Evolutionary conservation across 2,329 filamentous ascomycete species (phyloP).

Genomic region (Periglandula ipomoeae): DNA sequence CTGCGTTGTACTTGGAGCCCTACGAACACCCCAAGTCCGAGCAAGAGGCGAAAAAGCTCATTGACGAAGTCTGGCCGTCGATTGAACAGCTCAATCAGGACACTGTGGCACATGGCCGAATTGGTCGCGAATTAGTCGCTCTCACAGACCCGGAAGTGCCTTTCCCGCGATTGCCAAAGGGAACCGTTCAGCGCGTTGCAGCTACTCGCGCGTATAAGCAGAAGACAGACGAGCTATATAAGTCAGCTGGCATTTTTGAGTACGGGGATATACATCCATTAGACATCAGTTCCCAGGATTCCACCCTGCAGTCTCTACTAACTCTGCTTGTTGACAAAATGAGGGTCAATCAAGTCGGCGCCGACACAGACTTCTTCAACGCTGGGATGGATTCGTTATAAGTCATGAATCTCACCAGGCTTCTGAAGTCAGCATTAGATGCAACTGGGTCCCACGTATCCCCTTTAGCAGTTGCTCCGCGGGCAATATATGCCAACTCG

Average conservation of each 20-base stretch:
- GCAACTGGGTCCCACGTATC: slow-evolving; percentile 10
- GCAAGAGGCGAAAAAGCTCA: slow-evolving; percentile 17
- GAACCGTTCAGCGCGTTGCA: slow-evolving; percentile 31
- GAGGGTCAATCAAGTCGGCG: slow-evolving; percentile 11
- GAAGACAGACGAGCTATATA: slow-evolving; percentile 34
- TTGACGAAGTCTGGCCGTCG: slow-evolving; percentile 34
- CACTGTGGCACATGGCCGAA: slow-evolving; percentile 36
- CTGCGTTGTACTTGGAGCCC: slow-evolving; percentile 39
- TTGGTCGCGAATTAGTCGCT: slow-evolving; percentile 29
- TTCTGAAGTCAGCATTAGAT: slow-evolving; percentile 13
- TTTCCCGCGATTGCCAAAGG: slow-evolving; percentile 35
- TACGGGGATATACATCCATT: slow-evolving; percentile 4
- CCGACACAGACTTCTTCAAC: slow-evolving; percentile 27
- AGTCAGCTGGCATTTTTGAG: slow-evolving; percentile 11
- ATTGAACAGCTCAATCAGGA: slow-evolving; percentile 33
- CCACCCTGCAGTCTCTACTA: slow-evolving; percentile 16
- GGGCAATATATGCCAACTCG: slow-evolving; percentile 20
- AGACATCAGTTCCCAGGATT: slow-evolving; percentile 14
- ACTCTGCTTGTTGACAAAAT: slow-evolving; percentile 9
- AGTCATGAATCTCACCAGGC: slow-evolving; percentile 18
- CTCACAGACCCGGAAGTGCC: slow-evolving; percentile 31
- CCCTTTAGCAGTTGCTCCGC: slow-evolving; percentile 12
- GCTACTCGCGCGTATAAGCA: slow-evolving; percentile 31
- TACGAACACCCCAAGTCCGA: slow-evolving; percentile 16
- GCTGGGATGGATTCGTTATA: slow-evolving; percentile 31